phyloP scores from a whole-genome alignment of 495 filamentous ascomycete species.

The Thermothielavioides terrestris region DNA sequence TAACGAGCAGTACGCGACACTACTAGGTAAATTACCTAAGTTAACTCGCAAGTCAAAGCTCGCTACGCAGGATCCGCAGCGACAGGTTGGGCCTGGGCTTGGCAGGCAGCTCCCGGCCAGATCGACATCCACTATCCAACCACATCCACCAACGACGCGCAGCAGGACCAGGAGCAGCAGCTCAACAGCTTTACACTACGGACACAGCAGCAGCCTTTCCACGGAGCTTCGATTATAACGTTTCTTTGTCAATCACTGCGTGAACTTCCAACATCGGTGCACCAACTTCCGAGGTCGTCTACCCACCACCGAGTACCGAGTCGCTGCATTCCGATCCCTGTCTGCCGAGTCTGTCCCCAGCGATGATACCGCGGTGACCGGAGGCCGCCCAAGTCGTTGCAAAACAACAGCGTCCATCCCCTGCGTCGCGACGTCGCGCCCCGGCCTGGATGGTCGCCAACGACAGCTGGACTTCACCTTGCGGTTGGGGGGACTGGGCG shows the following conservation, averaged over 20 bases:
- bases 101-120: constrained; percentile 11
- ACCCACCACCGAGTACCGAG: neutral
- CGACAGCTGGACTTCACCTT: constrained; percentile 9
- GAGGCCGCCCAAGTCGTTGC: neutral
- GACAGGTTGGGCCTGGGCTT: neutral
- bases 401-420: neutral
- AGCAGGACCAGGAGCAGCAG: too few relatives aligned
- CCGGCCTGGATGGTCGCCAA: constrained; percentile 18
- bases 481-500: constrained; percentile 22
- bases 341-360: neutral
- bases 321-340: neutral
- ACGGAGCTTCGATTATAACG: too few relatives aligned
- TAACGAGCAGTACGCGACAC: too few relatives aligned
- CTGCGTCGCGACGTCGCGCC: too few relatives aligned
- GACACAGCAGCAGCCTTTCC: too few relatives aligned
- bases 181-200: too few relatives aligned
- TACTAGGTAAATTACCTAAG: too few relatives aligned
- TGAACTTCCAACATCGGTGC: too few relatives aligned
- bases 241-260: too few relatives aligned
- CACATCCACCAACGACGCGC: neutral
- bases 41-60: too few relatives aligned
- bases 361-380: constrained; percentile 31
- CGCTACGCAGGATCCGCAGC: too few relatives aligned
- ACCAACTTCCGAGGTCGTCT: too few relatives aligned
- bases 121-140: neutral